A percentile compares a stretch with the other conserved stretches of the same genome.
phyloP scores from a whole-genome alignment of 192 early-diverging fungal genomes.

The Dispira simplex region DNA sequence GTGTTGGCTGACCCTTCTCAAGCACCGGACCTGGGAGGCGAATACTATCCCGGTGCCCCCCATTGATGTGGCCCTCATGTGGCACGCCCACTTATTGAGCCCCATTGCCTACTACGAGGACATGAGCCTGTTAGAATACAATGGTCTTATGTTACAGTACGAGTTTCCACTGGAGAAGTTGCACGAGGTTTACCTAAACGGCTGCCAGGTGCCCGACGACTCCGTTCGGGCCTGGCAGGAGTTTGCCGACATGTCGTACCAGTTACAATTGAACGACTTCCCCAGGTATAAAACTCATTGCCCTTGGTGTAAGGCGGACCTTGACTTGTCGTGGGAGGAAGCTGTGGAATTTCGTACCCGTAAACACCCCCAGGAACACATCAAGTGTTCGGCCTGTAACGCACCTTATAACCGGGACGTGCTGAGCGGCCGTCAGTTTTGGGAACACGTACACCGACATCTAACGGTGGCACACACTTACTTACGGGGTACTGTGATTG shows the following conservation, averaged over 20 bases:
- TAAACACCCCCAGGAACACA: conserved; percentile 9
- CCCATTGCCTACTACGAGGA: conserved; percentile 44
- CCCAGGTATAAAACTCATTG: background rate
- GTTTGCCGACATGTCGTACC: background rate
- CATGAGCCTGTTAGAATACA: conserved; percentile 27
- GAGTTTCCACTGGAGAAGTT: conserved; percentile 29
- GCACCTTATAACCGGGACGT: conserved; percentile 2
- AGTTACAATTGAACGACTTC: background rate
- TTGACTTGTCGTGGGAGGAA: background rate
- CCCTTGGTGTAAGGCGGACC: background rate
- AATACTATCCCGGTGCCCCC: conserved; percentile 22
- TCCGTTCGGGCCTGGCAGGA: background rate
- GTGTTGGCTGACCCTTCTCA: conserved; percentile 29
- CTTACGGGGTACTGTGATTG: background rate
- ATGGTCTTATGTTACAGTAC: conserved; percentile 20
- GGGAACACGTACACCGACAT: background rate
- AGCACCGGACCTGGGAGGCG: conserved; percentile 17
- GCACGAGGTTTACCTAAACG: conserved; percentile 1
- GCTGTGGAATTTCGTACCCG: conserved; percentile 13
- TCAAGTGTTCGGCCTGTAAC: background rate
- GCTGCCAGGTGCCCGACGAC: background rate
- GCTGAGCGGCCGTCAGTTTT: conserved; percentile 3
- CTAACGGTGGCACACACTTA: background rate
- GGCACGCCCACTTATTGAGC: conserved; percentile 42
- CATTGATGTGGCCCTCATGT: conserved; percentile 39